Evolutionary conservation across 352 stramenopile species (phyloP).

Genomic region (Pythium oligandrum): DNA sequence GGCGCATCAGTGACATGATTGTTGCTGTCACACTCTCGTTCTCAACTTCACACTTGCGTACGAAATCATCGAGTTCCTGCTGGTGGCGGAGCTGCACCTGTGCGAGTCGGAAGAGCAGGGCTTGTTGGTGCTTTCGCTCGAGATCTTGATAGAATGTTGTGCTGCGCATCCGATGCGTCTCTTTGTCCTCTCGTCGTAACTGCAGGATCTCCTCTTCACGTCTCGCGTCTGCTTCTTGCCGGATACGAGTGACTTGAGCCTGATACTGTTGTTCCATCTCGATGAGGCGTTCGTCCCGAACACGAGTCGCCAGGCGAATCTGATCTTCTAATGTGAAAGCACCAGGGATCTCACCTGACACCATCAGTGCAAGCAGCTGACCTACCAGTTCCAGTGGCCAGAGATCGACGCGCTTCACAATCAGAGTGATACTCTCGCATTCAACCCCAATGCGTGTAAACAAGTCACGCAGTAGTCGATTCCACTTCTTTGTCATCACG

Average conservation of each 20-base stretch:
- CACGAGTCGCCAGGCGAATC: slow-evolving; percentile 45
- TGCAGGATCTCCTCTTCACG: slow-evolving; percentile 31
- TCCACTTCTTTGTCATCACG: slow-evolving; percentile 31
- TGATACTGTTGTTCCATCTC: slow-evolving; percentile 39
- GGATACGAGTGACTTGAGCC: slow-evolving; percentile 25
- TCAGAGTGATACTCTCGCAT: slow-evolving; percentile 47
- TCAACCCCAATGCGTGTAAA: slow-evolving; percentile 53
- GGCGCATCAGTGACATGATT: slow-evolving; percentile 72
- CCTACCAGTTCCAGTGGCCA: slow-evolving; percentile 28
- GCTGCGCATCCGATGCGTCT: slow-evolving; percentile 6
- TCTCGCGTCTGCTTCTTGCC: slow-evolving; percentile 19
- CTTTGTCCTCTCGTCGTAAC: slow-evolving; percentile 4
- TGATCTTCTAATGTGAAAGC: slow-evolving; percentile 61
- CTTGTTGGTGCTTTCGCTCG: slow-evolving; percentile 30
- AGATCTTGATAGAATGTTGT: slow-evolving; percentile 29
- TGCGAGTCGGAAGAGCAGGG: slow-evolving; percentile 14
- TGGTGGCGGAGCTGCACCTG: slow-evolving; percentile 50
- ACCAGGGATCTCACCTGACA: slow-evolving; percentile 53
- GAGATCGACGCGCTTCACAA: slow-evolving; percentile 45
- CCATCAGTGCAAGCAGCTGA: slow-evolving; percentile 46
- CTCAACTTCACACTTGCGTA: slow-evolving; percentile 55
- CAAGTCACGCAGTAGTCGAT: slow-evolving; percentile 30
- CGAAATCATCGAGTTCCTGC: slow-evolving; percentile 57
- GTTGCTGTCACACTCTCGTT: slow-evolving; percentile 65
- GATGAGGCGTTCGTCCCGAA: slow-evolving; percentile 60